These are phyloP conservation scores for Yarrowia alimentaria DNA, from an alignment of 805 yeast species.

Conservation along the genomic window DNA sequence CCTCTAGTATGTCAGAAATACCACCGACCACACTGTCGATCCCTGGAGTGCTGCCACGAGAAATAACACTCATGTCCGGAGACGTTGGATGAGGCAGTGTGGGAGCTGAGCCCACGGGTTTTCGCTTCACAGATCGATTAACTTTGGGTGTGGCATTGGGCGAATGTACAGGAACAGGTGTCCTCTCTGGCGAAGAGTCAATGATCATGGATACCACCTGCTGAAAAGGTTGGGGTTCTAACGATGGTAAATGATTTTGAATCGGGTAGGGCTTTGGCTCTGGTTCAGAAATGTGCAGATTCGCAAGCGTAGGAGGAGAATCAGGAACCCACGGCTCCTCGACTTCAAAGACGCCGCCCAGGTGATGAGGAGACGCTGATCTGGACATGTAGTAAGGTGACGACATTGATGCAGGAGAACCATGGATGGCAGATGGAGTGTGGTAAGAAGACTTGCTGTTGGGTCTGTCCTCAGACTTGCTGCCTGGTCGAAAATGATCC, in stretches of 20 bases:
- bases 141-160: neutral
- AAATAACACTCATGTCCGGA: no score
- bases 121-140: slow-evolving; percentile 30
- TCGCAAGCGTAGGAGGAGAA: slow-evolving; percentile 2
- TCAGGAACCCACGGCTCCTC: slow-evolving; percentile 7
- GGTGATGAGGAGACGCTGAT: no score
- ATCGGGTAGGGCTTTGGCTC: no score
- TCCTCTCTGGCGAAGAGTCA: slow-evolving; percentile 17
- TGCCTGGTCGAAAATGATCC: neutral
- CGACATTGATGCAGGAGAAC: no score
- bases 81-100: no score
- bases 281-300: slow-evolving; percentile 7
- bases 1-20: no score
- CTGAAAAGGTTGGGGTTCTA: slow-evolving; percentile 10
- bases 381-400: no score
- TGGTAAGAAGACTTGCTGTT: slow-evolving; percentile 2
- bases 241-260: no score
- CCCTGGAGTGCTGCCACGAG: no score
- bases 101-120: slow-evolving; percentile 35
- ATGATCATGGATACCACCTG: slow-evolving; percentile 16
- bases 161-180: no score
- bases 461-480: neutral
- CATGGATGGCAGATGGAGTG: neutral
- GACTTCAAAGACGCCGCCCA: no score
- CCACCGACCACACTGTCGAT: no score